phyloP scores from a whole-genome alignment of 768 basidiomycete genomes.

The Asterophora lycoperdoides region DNA sequence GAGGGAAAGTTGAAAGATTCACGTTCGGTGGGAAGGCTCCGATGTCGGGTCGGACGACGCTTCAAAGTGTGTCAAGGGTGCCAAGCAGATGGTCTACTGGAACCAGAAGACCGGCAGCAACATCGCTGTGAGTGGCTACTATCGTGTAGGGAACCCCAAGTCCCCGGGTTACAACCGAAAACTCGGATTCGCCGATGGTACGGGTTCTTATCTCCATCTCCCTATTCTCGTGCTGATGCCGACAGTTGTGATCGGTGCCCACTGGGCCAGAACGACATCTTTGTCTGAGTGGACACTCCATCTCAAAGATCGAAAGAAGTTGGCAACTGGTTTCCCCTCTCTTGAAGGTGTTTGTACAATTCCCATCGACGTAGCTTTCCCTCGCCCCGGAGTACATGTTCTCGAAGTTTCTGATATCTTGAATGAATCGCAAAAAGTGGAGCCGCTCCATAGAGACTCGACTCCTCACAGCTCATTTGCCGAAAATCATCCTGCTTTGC shows the following conservation, averaged over 20 bases:
- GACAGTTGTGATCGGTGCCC: conserved; percentile 26
- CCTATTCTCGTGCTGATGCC: conserved; percentile 3
- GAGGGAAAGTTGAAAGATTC: not conserved
- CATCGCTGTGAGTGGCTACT: conserved; percentile 38
- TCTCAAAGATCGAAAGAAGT: no score
- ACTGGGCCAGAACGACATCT: conserved; percentile 48
- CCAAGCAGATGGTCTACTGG: conserved; percentile 57
- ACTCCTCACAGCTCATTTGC: no score
- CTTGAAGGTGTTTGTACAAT: no score
- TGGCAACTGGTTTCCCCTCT: no score
- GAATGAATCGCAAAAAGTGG: no score
- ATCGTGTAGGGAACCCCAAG: conserved; percentile 34
- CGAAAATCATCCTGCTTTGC: no score
- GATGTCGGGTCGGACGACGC: conserved; percentile 22
- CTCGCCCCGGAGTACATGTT: no score
- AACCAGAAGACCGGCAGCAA: conserved; percentile 47
- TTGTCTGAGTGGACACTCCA: conserved; percentile 20
- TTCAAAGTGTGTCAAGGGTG: conserved; percentile 38
- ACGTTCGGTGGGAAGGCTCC: not conserved
- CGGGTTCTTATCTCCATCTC: conserved; percentile 9
- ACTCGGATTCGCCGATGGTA: conserved; percentile 45
- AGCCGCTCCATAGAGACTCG: no score
- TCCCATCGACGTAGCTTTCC: no score
- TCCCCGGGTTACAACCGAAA: conserved; percentile 48
- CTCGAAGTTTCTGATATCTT: no score